These are phyloP conservation scores for Cicer arietinum DNA, from an alignment of 306 rosid species.

Conservation along the genomic window DNA sequence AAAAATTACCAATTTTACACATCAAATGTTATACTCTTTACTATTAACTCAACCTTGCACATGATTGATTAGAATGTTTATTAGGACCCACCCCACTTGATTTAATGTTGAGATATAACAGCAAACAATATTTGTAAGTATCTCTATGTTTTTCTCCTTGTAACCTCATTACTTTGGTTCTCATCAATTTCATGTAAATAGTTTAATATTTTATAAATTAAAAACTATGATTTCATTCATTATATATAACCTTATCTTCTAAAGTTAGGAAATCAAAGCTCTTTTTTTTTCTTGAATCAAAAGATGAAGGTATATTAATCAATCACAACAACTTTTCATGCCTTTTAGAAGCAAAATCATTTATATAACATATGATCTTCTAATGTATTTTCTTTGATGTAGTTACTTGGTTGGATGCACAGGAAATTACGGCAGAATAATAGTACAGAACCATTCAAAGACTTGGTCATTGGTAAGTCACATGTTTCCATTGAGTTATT, in stretches of 20 bases:
- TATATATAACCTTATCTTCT: conserved; percentile 39
- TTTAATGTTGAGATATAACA: conserved; percentile 49
- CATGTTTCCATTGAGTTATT: not conserved
- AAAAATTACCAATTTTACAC: conserved; percentile 3
- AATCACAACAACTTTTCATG: conserved; percentile 14
- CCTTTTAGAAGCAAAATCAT: conserved; percentile 22
- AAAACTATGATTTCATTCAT: conserved; percentile 46
- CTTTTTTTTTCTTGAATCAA: conserved; percentile 46
- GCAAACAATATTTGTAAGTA: conserved; percentile 63
- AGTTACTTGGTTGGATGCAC: conserved; percentile 99
- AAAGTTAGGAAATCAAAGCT: conserved; percentile 54
- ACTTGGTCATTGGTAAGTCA: conserved; percentile 74
- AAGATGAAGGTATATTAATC: conserved; percentile 75
- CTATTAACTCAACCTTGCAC: conserved; percentile 48
- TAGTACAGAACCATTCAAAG: conserved; percentile 67
- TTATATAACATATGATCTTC: conserved; percentile 2
- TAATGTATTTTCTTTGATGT: conserved; percentile 46
- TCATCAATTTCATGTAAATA: conserved; percentile 49
- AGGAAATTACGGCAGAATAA: conserved; percentile 87
- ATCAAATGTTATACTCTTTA: conserved; percentile 17
- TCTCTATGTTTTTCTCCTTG: conserved; percentile 66
- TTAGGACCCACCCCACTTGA: conserved; percentile 72
- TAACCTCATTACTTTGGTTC: conserved; percentile 45
- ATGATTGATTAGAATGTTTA: conserved; percentile 41
- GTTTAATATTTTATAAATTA: conserved; percentile 51